Evolutionary conservation across 1,139 yeast species (phyloP), one percentile per base, ranked within the genome.

Genomic region (Pneumocystis oryctolagi): DNA sequence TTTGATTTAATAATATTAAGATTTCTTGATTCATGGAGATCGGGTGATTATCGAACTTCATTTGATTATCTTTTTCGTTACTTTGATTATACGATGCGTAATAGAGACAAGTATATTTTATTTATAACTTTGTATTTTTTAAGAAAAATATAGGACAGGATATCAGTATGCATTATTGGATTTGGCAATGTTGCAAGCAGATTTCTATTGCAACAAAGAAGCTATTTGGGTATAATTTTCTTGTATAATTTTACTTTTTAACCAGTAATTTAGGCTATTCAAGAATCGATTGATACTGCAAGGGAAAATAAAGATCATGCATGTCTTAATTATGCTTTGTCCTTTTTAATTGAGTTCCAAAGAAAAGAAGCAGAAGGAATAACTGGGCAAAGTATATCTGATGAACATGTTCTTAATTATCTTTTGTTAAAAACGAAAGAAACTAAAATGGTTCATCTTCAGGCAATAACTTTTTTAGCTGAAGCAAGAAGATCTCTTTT

Each of bases 201-300:
- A 82, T 64, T 89, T 87, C 73, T 84, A 86, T 42, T 86, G 86
- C 67, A 83, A 83, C 67, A 80, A 79, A 34, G 88, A 87, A 67
- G 95, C 96, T 0, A 73, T 64, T 5, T 63, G 63, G 62, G 64
- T 62, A 55, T 18, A 25, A n/a, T 25, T 18, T 32, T 53, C 6
- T 31, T 4, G 37, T 55, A 47, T 20, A 20, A 14, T 20, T 57
- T 53, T 20, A n/a, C 16, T 3, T 14, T 56, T 18, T 57, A n/a
- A 40, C 87, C 18, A 80, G 16, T 37, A 5, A 37, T 47, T 47
- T 9, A 84, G 67, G 86, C 95, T 0, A 86, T 89, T 4, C 89
- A 86, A 67, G 97, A 89, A 71, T 94, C 97, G 0, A 85, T 89
- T 2, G 79, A 87, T 3, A 90, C 89, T 1, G 96, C 96, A 0